Evolutionary conservation across 106 monocot genomes (phyloP).

Genomic region (Allium cepa): DNA sequence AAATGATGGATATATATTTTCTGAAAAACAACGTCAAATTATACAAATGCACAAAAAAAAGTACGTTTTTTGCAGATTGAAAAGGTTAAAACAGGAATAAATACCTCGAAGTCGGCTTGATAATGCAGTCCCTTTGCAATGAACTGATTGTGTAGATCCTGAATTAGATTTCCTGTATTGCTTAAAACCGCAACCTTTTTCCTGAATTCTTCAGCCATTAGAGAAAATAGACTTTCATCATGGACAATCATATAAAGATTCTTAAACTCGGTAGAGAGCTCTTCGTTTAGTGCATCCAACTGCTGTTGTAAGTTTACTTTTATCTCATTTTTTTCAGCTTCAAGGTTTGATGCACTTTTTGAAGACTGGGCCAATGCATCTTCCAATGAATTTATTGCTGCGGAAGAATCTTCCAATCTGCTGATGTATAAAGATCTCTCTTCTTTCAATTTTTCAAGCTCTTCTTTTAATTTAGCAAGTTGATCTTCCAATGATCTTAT

Average conservation of each 20-base stretch:
- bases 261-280: slow-evolving; percentile 44
- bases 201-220: slow-evolving; percentile 49
- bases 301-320: slow-evolving; percentile 40
- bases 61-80: neutral
- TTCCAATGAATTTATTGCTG: slow-evolving; percentile 43
- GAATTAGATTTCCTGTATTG: slow-evolving; percentile 46
- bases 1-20: neutral
- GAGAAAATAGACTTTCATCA: slow-evolving; percentile 34
- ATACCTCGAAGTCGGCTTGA: slow-evolving; percentile 47
- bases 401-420: slow-evolving; percentile 48
- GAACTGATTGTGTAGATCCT: slow-evolving; percentile 55
- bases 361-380: slow-evolving; percentile 39
- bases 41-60: neutral
- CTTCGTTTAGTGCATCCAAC: slow-evolving; percentile 46
- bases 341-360: slow-evolving; percentile 33
- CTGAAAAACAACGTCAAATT: neutral
- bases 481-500: slow-evolving; percentile 51
- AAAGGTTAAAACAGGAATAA: neutral
- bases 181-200: slow-evolving; percentile 37
- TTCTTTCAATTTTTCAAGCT: slow-evolving; percentile 51
- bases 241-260: slow-evolving; percentile 42
- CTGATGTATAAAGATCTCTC: slow-evolving; percentile 31
- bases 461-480: slow-evolving; percentile 38
- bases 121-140: slow-evolving; percentile 17
- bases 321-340: slow-evolving; percentile 44